Evolutionary conservation across 1,284 basidiomycete species (phyloP).

Genomic region (Fomitopsis pinicola): DNA sequence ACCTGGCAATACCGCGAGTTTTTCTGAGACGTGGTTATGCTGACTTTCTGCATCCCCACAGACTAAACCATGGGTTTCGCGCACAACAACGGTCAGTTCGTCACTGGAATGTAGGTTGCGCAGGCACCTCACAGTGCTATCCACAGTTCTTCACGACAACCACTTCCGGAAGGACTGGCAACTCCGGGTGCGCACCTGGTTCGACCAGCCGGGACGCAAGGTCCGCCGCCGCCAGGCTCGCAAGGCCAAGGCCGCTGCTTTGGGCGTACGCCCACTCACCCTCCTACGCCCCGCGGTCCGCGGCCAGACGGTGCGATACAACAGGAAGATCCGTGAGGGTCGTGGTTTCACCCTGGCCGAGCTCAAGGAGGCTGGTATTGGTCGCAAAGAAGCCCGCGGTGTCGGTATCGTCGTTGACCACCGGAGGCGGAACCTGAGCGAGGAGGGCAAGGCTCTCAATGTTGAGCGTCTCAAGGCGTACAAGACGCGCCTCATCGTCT

Average conservation of each 20-base stretch:
- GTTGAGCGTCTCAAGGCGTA: constrained; percentile 94
- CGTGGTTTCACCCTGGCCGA: constrained; percentile 96
- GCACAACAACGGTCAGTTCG: constrained; percentile 72
- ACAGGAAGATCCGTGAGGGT: constrained; percentile 96
- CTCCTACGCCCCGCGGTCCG: constrained; percentile 97
- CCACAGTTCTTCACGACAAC: constrained; percentile 81
- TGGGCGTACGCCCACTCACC: constrained; percentile 90
- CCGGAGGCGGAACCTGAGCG: constrained; percentile 94
- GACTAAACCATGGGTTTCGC: constrained; percentile 64
- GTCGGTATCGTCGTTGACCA: constrained; percentile 97
- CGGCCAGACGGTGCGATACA: constrained; percentile 97
- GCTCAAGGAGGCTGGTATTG: constrained; percentile 93
- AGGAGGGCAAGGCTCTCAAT: constrained; percentile 96
- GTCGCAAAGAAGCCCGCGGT: constrained; percentile 90
- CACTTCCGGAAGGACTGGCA: constrained; percentile 99
- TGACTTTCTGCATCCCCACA: constrained; percentile 16
- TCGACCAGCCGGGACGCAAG: constrained; percentile 99
- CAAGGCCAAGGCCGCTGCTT: constrained; percentile 86
- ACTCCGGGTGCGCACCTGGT: constrained; percentile 93
- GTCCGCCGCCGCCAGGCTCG: constrained; percentile 93
- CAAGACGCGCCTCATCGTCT: constrained; percentile 84
- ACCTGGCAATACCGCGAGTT: constrained; percentile 9
- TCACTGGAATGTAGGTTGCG: neutral
- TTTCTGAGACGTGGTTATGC: neutral
- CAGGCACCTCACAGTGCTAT: neutral